phyloP scores from a whole-genome alignment of 2,329 filamentous ascomycete species.

The Dichotomopilus funicola region DNA sequence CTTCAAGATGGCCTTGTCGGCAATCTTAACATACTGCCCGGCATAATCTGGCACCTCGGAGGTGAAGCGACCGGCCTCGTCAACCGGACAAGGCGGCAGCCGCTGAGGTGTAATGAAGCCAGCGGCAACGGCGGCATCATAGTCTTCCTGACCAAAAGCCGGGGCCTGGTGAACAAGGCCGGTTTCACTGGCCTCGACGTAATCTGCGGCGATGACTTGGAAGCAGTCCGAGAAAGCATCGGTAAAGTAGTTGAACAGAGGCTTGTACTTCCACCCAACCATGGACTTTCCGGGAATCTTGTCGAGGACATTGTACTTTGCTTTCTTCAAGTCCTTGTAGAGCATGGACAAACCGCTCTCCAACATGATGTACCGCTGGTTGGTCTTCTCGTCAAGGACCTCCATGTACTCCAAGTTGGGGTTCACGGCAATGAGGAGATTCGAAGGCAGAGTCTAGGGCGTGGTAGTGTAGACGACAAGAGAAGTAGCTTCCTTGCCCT shows the following conservation, averaged over 20 bases:
- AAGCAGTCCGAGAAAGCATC: conserved; percentile 84
- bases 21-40: conserved; percentile 83
- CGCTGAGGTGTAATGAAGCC: conserved; percentile 72
- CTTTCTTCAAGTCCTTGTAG: neutral
- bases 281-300: conserved; percentile 79
- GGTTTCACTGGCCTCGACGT: conserved; percentile 84
- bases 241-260: conserved; percentile 83
- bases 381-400: conserved; percentile 73
- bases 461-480: conserved; percentile 89
- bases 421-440: conserved; percentile 63
- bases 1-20: conserved; percentile 86
- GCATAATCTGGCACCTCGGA: conserved; percentile 70
- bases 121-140: conserved; percentile 67
- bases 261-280: conserved; percentile 82
- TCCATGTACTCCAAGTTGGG: conserved; percentile 78
- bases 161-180: conserved; percentile 92
- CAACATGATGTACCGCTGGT: conserved; percentile 77
- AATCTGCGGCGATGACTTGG: conserved; percentile 72
- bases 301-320: conserved; percentile 57
- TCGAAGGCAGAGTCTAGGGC: conserved; percentile 71
- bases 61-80: conserved; percentile 75
- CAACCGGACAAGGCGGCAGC: conserved; percentile 80
- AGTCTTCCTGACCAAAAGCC: conserved; percentile 94
- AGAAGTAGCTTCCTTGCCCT: conserved; percentile 58
- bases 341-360: conserved; percentile 59